phyloP scores from a whole-genome alignment of 2,329 filamentous ascomycete species.

The Phaeosphaeriaceae sp. region DNA sequence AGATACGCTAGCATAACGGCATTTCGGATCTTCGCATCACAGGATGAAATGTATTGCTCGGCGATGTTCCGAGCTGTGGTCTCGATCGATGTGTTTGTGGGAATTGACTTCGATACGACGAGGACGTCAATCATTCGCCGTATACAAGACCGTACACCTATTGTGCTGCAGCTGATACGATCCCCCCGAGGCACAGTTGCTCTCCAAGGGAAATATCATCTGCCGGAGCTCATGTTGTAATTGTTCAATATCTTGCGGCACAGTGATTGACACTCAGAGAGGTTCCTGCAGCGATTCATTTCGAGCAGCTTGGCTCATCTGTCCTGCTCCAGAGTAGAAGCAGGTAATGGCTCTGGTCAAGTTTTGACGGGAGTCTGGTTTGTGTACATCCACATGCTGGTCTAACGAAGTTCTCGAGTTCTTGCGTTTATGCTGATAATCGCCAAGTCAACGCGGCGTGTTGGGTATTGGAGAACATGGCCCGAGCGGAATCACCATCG shows the following conservation, averaged over 20 bases:
- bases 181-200: neutral
- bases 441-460: no score
- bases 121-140: no score
- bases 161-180: neutral
- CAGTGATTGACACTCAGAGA: neutral
- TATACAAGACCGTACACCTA: neutral
- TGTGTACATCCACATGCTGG: no score
- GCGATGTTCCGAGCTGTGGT: neutral
- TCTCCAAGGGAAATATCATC: neutral
- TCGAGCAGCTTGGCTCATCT: neutral
- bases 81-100: neutral
- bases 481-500: no score
- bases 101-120: neutral
- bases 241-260: neutral
- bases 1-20: neutral
- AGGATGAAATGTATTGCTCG: neutral
- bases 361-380: neutral
- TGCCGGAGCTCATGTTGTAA: neutral
- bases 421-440: no score
- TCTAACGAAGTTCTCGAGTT: no score
- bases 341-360: neutral
- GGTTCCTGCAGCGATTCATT: neutral
- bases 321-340: neutral
- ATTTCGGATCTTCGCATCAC: neutral
- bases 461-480: no score